These are phyloP conservation scores for Cytospora piceicola DNA, from an alignment of 2,329 filamentous ascomycete genomes.

Conservation along the genomic window DNA sequence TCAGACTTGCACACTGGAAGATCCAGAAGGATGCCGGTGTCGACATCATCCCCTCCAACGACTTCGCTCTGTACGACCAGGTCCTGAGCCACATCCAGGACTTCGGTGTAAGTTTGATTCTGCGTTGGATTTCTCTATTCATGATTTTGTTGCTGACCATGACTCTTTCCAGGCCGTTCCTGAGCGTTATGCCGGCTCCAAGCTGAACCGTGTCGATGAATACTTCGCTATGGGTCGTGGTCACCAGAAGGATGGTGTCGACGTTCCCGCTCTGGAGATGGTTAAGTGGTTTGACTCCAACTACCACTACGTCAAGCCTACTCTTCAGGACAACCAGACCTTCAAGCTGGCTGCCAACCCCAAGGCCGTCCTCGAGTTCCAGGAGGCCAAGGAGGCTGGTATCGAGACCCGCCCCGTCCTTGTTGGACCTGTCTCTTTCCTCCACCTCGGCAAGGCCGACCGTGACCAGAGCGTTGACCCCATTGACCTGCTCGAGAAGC, in stretches of 20 bases:
- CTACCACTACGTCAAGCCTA: slow-evolving; percentile 99
- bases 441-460: slow-evolving; percentile 97
- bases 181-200: slow-evolving; percentile 90
- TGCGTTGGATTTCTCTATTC: not conserved
- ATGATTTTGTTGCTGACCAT: slow-evolving; percentile 26
- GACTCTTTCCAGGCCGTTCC: slow-evolving; percentile 70
- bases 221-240: slow-evolving; percentile 99
- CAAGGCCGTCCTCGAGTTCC: slow-evolving; percentile 93
- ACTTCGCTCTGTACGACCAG: slow-evolving; percentile 99
- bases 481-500: slow-evolving; percentile 90
- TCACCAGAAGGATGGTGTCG: slow-evolving; percentile 91
- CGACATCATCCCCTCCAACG: slow-evolving; percentile 97
- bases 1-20: slow-evolving; percentile 97
- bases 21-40: slow-evolving; percentile 99
- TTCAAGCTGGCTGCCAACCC: slow-evolving; percentile 87
- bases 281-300: slow-evolving; percentile 99
- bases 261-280: slow-evolving; percentile 96
- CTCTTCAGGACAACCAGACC: slow-evolving; percentile 92
- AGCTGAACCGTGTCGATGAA: slow-evolving; percentile 86
- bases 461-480: slow-evolving; percentile 91
- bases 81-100: slow-evolving; percentile 97
- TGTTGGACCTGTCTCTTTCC: slow-evolving; percentile 95
- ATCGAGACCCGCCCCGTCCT: slow-evolving; percentile 92
- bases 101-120: slow-evolving; percentile 73
- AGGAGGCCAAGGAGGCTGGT: slow-evolving; percentile 97